Conservation (phyloP, 164 flowering plant genomes). For the Chimonanthus praecox region DNA sequence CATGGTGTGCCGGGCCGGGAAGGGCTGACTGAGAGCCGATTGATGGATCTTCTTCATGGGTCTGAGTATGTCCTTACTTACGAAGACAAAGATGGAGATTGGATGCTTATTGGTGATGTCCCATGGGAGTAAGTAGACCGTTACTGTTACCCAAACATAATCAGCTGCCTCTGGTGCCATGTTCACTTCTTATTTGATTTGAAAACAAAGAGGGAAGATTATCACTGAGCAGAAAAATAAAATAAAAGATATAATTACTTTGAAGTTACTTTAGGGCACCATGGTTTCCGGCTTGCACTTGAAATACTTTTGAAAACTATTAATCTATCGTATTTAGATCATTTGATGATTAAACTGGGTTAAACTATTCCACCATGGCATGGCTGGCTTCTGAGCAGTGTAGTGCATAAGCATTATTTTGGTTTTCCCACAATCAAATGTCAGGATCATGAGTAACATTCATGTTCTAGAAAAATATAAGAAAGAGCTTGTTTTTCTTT, state of each 20-base stretch:
- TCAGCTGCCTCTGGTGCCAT: background rate
- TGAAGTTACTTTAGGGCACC: too few relatives aligned
- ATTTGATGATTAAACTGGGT: background rate
- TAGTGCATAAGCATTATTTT: background rate
- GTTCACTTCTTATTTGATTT: background rate
- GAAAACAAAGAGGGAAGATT: too few relatives aligned
- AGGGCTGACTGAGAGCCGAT: constrained; percentile 48
- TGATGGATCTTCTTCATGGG: constrained; percentile 69
- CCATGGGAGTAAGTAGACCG: constrained; percentile 77
- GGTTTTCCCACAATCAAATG: background rate
- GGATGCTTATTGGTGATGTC: constrained; percentile 96
- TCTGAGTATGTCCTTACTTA: constrained; percentile 84
- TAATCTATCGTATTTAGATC: background rate
- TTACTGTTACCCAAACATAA: background rate
- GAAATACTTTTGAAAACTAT: background rate
- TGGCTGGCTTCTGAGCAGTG: background rate
- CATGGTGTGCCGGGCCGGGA: constrained; percentile 44
- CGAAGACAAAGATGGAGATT: constrained; percentile 86
- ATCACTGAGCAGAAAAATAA: too few relatives aligned
- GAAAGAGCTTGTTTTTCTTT: background rate
- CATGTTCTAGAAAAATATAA: background rate
- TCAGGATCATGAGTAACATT: background rate
- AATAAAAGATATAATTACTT: too few relatives aligned
- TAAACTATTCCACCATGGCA: background rate
- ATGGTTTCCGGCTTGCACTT: background rate